Conservation (phyloP, 2,329 filamentous ascomycete species). For the Phyllosticta ampelicida region DNA sequence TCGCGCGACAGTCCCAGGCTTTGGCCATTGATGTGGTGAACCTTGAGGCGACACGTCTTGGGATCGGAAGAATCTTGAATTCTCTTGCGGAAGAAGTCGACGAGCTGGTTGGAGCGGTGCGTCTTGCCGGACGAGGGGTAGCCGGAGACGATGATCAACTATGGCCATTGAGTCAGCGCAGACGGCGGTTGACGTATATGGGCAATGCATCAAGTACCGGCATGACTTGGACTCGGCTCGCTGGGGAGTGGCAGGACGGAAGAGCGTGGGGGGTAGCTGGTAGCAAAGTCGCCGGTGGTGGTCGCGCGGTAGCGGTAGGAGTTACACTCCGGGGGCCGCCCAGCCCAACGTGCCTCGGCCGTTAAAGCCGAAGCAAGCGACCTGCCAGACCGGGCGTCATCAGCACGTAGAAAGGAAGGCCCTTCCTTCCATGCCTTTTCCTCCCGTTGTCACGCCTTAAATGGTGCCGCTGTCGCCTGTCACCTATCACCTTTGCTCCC, state of each 20-base stretch:
- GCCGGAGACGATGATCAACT: conserved; percentile 53
- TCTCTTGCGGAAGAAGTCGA: conserved; percentile 51
- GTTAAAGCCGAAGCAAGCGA: neutral
- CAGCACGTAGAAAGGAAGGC: neutral
- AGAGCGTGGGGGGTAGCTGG: neutral
- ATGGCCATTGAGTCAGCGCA: neutral
- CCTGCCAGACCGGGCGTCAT: no score
- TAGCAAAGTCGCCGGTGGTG: neutral
- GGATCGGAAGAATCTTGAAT: conserved; percentile 39
- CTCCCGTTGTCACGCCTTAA: neutral
- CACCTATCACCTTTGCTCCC: neutral
- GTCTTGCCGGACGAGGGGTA: conserved; percentile 55
- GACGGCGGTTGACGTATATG: neutral
- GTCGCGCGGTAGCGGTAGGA: no score
- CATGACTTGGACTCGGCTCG: conserved; percentile 3
- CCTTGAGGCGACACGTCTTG: conserved; percentile 44
- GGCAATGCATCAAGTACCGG: conserved; percentile 10
- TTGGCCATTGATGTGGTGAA: conserved; percentile 66
- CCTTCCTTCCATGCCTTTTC: neutral
- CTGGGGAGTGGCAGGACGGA: neutral
- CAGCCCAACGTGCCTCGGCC: neutral
- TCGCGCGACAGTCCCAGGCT: conserved; percentile 56
- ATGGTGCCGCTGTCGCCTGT: neutral
- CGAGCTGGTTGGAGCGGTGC: conserved; percentile 51
- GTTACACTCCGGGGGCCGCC: no score